phyloP scores from a whole-genome alignment of 805 yeast species.

The Candida adriatica region DNA sequence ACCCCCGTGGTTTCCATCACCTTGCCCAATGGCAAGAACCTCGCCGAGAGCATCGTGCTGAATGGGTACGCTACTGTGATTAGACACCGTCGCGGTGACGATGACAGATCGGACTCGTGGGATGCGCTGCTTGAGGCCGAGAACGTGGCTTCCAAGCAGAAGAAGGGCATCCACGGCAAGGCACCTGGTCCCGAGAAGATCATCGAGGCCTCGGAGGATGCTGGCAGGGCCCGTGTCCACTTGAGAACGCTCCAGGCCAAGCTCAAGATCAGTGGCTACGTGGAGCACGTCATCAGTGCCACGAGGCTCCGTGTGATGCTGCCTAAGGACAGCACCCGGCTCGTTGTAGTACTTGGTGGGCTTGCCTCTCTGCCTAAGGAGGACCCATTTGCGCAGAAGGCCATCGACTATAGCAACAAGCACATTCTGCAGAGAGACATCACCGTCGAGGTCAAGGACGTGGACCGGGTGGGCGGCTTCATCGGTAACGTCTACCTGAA shows the following conservation, averaged over 20 bases:
- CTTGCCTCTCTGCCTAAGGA: conserved; percentile 38
- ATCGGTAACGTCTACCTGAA: conserved; percentile 61
- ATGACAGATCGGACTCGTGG: conserved; percentile 69
- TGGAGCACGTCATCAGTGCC: conserved; percentile 65
- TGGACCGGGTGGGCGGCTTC: conserved; percentile 76
- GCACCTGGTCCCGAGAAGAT: conserved; percentile 50
- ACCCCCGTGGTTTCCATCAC: conserved; percentile 59
- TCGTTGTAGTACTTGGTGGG: conserved; percentile 74
- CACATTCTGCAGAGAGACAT: conserved; percentile 68
- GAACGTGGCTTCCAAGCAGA: conserved; percentile 44
- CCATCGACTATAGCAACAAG: conserved; percentile 45
- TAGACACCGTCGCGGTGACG: conserved; percentile 67
- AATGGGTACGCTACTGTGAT: conserved; percentile 74
- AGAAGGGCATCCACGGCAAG: conserved; percentile 59
- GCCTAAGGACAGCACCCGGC: conserved; percentile 64
- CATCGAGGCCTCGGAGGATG: conserved; percentile 75
- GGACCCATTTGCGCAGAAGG: conserved; percentile 36
- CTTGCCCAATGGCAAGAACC: conserved; percentile 45
- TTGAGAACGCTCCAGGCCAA: conserved; percentile 63
- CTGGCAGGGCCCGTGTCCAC: conserved; percentile 66
- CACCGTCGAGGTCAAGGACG: conserved; percentile 56
- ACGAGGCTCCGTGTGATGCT: conserved; percentile 59
- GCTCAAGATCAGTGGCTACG: conserved; percentile 57
- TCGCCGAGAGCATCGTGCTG: conserved; percentile 53
- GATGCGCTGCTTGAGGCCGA: conserved; percentile 70